A percentile compares a stretch with the other conserved stretches of the same genome.
Conservation (phyloP, 169 alveolate species). For the Cryptosporidium tyzzeri region DNA sequence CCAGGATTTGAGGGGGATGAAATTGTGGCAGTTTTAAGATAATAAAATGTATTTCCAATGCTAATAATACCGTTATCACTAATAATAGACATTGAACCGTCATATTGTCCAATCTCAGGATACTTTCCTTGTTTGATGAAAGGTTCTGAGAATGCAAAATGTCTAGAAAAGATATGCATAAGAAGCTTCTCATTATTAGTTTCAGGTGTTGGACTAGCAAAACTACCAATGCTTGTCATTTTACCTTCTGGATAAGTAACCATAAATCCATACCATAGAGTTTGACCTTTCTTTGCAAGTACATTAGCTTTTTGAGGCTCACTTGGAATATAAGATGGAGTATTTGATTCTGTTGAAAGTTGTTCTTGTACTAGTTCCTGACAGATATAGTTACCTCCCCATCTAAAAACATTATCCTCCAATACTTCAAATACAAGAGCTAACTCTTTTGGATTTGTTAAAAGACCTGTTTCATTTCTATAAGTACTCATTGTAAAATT, state of each 20-base stretch:
- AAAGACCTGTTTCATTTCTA: not conserved
- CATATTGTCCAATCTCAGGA: conserved; percentile 68
- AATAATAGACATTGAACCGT: conserved; percentile 29
- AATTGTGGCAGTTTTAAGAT: conserved; percentile 50
- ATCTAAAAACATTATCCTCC: conserved; percentile 46
- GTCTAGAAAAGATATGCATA: conserved; percentile 53
- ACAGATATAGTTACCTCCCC: conserved; percentile 72
- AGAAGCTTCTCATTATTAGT: not conserved
- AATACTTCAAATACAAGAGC: conserved; percentile 48
- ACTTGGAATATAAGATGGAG: conserved; percentile 40
- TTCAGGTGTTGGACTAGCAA: conserved; percentile 70
- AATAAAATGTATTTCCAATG: conserved; percentile 22
- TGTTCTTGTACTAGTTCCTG: conserved; percentile 62
- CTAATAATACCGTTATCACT: conserved; percentile 16
- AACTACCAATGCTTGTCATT: conserved; percentile 37
- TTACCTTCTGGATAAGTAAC: conserved; percentile 14
- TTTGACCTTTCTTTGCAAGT: conserved; percentile 60
- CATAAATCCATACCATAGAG: conserved; percentile 50
- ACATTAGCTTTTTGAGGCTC: conserved; percentile 20
- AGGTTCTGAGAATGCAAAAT: conserved; percentile 58
- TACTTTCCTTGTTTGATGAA: conserved; percentile 53
- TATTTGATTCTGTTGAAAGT: conserved; percentile 18
- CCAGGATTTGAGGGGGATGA: conserved; percentile 70
- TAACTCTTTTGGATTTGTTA: conserved; percentile 44
- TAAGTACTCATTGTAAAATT: conserved; percentile 58